A percentile compares a stretch with the other conserved stretches of the same genome.
Evolutionary conservation across 2,329 filamentous ascomycete species (phyloP).

Genomic region (Escovopsis sp.): DNA sequence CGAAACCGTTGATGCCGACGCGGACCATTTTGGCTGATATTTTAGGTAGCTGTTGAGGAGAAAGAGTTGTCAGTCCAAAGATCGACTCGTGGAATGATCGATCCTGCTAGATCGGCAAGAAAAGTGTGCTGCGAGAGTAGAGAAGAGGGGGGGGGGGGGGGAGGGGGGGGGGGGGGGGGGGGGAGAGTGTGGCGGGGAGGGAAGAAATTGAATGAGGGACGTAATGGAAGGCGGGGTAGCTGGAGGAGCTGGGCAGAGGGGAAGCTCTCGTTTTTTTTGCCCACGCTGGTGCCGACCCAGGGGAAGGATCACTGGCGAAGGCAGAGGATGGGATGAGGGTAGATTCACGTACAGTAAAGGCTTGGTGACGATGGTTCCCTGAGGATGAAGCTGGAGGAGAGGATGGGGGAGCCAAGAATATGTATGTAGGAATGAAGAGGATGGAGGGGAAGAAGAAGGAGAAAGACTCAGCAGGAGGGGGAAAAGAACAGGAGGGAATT

Average conservation of each 20-base stretch:
- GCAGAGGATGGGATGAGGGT: neutral
- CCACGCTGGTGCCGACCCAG: too few species aligned
- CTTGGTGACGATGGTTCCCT: conserved; percentile 1
- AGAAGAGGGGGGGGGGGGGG: neutral
- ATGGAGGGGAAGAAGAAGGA: conserved; percentile 3
- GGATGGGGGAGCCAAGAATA: neutral
- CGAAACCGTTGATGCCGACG: conserved; percentile 98
- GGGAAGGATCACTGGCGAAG: too few species aligned
- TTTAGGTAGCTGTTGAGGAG: conserved; percentile 4
- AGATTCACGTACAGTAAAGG: too few species aligned
- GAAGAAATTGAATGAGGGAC: conserved; percentile 8
- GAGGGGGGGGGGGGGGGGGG: conserved; percentile 8
- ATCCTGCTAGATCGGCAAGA: too few species aligned
- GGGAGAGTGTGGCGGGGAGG: conserved; percentile 10
- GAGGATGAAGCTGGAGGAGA: neutral
- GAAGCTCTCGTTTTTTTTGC: conserved; percentile 4
- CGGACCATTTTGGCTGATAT: conserved; percentile 8
- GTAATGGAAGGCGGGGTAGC: conserved; percentile 5
- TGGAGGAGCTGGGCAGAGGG: conserved; percentile 1
- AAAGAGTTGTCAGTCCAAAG: conserved; percentile 8
- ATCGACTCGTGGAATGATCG: conserved; percentile 4
- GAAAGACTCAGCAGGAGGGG: too few species aligned
- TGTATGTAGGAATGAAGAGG: neutral
- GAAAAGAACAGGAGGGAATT: conserved; percentile 2
- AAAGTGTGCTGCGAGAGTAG: too few species aligned